phyloP scores from a whole-genome alignment of 1,139 yeast genomes.

The Protomyces lactucae-debilis region DNA sequence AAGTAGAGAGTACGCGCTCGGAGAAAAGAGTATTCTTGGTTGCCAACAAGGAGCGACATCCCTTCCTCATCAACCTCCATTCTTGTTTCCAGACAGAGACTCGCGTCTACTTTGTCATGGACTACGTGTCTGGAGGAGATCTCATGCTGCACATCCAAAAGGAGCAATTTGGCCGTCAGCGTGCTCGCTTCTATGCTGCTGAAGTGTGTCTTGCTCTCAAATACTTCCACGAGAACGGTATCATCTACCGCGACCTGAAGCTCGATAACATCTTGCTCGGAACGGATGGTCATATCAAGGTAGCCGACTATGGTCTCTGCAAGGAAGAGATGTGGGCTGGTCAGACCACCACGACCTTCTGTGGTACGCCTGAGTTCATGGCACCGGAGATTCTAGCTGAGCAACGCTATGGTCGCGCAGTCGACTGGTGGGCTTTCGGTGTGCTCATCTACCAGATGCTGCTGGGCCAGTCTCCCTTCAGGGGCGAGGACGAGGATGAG shows the following conservation, averaged over 20 bases:
- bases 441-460: conserved; percentile 93
- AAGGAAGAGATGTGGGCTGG: conserved; percentile 93
- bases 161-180: conserved; percentile 75
- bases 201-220: conserved; percentile 87
- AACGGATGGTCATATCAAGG: conserved; percentile 88
- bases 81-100: conserved; percentile 98
- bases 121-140: conserved; percentile 95
- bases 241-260: conserved; percentile 92
- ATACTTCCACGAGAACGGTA: conserved; percentile 92
- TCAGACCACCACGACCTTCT: conserved; percentile 88
- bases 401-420: conserved; percentile 85
- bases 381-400: conserved; percentile 96
- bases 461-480: conserved; percentile 91
- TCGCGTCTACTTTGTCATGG: conserved; percentile 96
- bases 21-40: conserved; percentile 67
- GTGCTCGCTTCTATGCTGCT: conserved; percentile 96
- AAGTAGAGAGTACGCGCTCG: conserved; percentile 71
- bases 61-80: conserved; percentile 81
- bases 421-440: conserved; percentile 99
- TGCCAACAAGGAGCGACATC: conserved; percentile 87
- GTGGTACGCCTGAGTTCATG: conserved; percentile 99
- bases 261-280: conserved; percentile 87
- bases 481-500: conserved; percentile 98
- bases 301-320: conserved; percentile 95
- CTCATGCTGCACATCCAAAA: conserved; percentile 99